These are phyloP conservation scores for Arthrinium phaeospermum DNA, from an alignment of 2,329 filamentous ascomycete species.

Conservation along the genomic window DNA sequence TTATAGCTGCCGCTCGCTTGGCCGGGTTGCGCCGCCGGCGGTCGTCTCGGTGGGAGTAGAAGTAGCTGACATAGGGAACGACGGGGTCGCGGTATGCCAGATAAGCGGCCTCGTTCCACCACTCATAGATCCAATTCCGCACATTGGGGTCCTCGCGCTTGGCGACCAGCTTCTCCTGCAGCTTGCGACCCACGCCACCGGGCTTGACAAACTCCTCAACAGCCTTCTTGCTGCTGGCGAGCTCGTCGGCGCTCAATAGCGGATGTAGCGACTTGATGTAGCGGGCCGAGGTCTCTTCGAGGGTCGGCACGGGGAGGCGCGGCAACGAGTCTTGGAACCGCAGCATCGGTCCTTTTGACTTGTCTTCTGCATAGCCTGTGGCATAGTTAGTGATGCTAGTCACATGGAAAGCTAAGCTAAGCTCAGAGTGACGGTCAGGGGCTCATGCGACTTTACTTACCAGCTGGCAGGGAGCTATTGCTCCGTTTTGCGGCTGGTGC, in stretches of 20 bases:
- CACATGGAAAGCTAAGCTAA: constrained; percentile 24
- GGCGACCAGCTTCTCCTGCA: constrained; percentile 87
- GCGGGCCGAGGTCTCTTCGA: constrained; percentile 80
- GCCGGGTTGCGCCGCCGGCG: constrained; percentile 83
- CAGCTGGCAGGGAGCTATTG: constrained; percentile 62
- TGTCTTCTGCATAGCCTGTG: constrained; percentile 79
- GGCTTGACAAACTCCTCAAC: constrained; percentile 88
- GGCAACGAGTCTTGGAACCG: constrained; percentile 88
- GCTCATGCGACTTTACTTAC: constrained; percentile 40
- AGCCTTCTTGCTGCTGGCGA: constrained; percentile 76
- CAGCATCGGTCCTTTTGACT: constrained; percentile 79
- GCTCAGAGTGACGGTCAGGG: neutral
- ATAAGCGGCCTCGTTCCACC: constrained; percentile 98
- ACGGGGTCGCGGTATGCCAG: constrained; percentile 93
- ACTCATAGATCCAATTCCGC: constrained; percentile 96
- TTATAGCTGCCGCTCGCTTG: constrained; percentile 91
- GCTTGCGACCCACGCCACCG: constrained; percentile 79
- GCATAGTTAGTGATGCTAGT: neutral
- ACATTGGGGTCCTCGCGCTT: constrained; percentile 78
- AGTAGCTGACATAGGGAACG: constrained; percentile 98
- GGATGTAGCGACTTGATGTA: constrained; percentile 83
- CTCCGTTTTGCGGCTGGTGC: constrained; percentile 57
- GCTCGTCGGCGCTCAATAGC: constrained; percentile 71
- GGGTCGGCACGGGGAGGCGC: constrained; percentile 76
- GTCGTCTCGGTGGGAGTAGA: constrained; percentile 98